A percentile compares a stretch with the other conserved stretches of the same genome.
phyloP scores from a whole-genome alignment of 2,329 filamentous ascomycete species.

The Camptophora hylomeconis region DNA sequence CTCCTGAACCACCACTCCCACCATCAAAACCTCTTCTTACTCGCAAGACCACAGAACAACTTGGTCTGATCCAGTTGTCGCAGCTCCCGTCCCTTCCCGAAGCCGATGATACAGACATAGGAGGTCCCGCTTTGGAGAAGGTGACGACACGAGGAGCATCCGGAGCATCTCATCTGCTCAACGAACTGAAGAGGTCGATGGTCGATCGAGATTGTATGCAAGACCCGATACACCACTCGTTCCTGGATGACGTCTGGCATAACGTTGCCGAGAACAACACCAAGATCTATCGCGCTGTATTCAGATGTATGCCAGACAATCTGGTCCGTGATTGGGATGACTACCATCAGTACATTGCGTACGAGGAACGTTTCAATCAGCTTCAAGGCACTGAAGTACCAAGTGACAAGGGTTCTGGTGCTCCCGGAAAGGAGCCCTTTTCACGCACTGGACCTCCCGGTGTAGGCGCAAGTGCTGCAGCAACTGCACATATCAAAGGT shows the following conservation, averaged over 20 bases:
- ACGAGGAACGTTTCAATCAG: constrained; percentile 64
- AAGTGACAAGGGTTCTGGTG: constrained; percentile 15
- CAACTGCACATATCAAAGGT: constrained; percentile 16
- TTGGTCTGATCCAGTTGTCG: constrained; percentile 54
- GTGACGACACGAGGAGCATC: constrained; percentile 34
- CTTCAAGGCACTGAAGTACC: constrained; percentile 39
- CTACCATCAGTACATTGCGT: constrained; percentile 72
- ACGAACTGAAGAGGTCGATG: constrained; percentile 59
- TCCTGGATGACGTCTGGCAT: constrained; percentile 82
- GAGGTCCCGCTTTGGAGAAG: constrained; percentile 50
- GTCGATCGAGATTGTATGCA: constrained; percentile 88
- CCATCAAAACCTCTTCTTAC: constrained; percentile 45
- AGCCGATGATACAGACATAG: constrained; percentile 69
- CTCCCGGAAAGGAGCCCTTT: constrained; percentile 31
- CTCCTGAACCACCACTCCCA: constrained; percentile 40
- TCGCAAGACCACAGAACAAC: constrained; percentile 50
- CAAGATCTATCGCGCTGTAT: constrained; percentile 82
- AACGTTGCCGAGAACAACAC: constrained; percentile 87
- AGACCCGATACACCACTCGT: constrained; percentile 69
- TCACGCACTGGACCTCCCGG: constrained; percentile 30
- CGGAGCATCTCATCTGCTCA: constrained; percentile 36
- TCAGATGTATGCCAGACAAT: constrained; percentile 92
- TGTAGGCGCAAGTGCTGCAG: constrained; percentile 21
- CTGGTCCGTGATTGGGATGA: constrained; percentile 88
- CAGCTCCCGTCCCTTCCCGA: constrained; percentile 58